These are phyloP conservation scores for Phialocephala subalpina DNA, from an alignment of 2,329 filamentous ascomycete genomes.

Conservation along the genomic window DNA sequence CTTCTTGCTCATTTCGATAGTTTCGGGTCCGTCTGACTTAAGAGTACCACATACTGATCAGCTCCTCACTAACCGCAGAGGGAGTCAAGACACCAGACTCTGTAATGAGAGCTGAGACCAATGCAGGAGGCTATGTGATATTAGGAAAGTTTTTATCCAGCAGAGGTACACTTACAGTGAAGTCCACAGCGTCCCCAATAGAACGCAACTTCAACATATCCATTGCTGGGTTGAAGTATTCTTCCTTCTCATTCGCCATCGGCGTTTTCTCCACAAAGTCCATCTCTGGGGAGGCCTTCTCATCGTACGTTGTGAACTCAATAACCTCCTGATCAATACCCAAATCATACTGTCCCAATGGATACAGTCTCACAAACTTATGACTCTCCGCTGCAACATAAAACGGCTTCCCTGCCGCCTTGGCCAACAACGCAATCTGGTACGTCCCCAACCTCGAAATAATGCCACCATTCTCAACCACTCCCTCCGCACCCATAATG, in stretches of 20 bases:
- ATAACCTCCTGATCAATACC: slow-evolving; percentile 82
- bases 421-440: slow-evolving; percentile 85
- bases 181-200: slow-evolving; percentile 67
- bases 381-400: slow-evolving; percentile 95
- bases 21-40: not conserved
- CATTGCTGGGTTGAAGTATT: slow-evolving; percentile 38
- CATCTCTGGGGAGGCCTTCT: slow-evolving; percentile 50
- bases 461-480: slow-evolving; percentile 93
- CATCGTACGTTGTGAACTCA: slow-evolving; percentile 70
- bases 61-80: slow-evolving; percentile 73
- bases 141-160: slow-evolving; percentile 36
- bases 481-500: slow-evolving; percentile 79
- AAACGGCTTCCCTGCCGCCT: slow-evolving; percentile 72
- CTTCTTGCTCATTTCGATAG: not conserved
- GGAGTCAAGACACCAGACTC: slow-evolving; percentile 77
- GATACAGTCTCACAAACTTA: slow-evolving; percentile 92
- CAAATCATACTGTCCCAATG: slow-evolving; percentile 81
- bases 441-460: slow-evolving; percentile 87
- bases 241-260: slow-evolving; percentile 32
- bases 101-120: slow-evolving; percentile 78
- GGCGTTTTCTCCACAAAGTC: slow-evolving; percentile 33
- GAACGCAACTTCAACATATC: slow-evolving; percentile 41
- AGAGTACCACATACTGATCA: slow-evolving; percentile 54
- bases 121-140: slow-evolving; percentile 65
- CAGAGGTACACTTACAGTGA: slow-evolving; percentile 60